These are phyloP conservation scores for Colletotrichum nymphaeae DNA, from an alignment of 2,329 filamentous ascomycete genomes.

Conservation along the genomic window DNA sequence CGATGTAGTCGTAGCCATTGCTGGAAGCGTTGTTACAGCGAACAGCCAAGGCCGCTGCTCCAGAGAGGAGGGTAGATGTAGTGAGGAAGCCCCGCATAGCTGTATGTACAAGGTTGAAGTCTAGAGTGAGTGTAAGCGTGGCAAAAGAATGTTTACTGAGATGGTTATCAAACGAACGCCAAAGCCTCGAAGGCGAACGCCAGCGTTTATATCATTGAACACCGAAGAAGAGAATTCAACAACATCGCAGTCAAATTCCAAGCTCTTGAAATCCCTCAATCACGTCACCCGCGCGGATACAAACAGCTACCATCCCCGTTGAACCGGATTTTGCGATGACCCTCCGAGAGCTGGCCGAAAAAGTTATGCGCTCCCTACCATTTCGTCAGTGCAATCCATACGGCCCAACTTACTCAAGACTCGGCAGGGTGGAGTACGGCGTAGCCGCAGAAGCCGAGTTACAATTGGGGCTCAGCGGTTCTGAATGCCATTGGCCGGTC, in stretches of 20 bases:
- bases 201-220: not conserved
- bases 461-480: not conserved
- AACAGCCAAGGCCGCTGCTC: constrained; percentile 5
- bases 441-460: not conserved
- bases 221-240: not conserved
- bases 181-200: not conserved
- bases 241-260: not conserved
- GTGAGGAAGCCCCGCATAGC: constrained; percentile 5
- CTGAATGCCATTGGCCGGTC: not conserved
- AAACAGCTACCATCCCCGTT: not conserved
- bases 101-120: not conserved
- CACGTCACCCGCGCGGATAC: not conserved
- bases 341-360: not conserved
- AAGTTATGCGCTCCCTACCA: not conserved
- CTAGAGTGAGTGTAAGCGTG: not conserved
- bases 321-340: not conserved
- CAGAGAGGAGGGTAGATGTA: constrained; percentile 1
- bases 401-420: not conserved
- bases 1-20: constrained; percentile 47
- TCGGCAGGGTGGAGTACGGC: not conserved
- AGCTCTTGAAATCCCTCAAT: not conserved
- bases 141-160: not conserved
- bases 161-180: fast-evolving
- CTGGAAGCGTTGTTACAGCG: not conserved
- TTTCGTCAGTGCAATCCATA: not conserved